phyloP scores from a whole-genome alignment of 2,329 filamentous ascomycete genomes.

The Pseudogymnoascus sp. region DNA sequence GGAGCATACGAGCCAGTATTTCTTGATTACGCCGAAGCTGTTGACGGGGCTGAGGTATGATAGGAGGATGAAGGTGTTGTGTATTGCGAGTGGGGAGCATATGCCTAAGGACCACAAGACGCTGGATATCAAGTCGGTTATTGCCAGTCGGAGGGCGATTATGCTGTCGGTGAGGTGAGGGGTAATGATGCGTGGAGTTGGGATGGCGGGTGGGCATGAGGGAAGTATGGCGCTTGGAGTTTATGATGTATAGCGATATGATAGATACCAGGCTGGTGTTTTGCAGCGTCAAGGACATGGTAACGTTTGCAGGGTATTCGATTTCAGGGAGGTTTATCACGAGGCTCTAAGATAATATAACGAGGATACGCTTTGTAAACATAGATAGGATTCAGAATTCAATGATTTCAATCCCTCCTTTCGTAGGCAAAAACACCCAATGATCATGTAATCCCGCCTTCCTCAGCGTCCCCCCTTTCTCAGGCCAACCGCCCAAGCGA shows the following conservation, averaged over 20 bases:
- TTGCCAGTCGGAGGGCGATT: conserved; percentile 21
- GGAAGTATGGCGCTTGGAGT: not conserved
- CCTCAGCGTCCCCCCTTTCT: not conserved
- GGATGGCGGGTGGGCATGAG: not conserved
- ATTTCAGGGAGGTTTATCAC: not conserved
- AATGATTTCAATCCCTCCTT: not conserved
- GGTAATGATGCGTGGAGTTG: not conserved
- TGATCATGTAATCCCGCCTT: not conserved
- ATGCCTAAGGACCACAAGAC: conserved; percentile 42
- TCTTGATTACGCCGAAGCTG: conserved; percentile 94
- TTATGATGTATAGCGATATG: conserved; percentile 6
- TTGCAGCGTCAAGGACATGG: not conserved
- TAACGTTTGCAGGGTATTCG: not conserved
- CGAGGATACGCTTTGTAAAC: conserved; percentile 2
- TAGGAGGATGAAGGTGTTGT: conserved; percentile 82
- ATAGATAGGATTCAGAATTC: not conserved
- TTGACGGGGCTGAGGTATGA: conserved; percentile 80
- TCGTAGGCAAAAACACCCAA: not conserved
- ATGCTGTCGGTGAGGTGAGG: conserved; percentile 9
- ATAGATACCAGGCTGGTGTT: not conserved
- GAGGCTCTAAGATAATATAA: conserved; percentile 5
- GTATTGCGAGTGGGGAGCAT: conserved; percentile 82
- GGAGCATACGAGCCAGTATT: conserved; percentile 76
- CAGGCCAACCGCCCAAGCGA: not conserved
- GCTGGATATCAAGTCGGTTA: conserved; percentile 25